Evolutionary conservation across 176 grass and related monocot species (phyloP).

Genomic region (Zea luxurians): DNA sequence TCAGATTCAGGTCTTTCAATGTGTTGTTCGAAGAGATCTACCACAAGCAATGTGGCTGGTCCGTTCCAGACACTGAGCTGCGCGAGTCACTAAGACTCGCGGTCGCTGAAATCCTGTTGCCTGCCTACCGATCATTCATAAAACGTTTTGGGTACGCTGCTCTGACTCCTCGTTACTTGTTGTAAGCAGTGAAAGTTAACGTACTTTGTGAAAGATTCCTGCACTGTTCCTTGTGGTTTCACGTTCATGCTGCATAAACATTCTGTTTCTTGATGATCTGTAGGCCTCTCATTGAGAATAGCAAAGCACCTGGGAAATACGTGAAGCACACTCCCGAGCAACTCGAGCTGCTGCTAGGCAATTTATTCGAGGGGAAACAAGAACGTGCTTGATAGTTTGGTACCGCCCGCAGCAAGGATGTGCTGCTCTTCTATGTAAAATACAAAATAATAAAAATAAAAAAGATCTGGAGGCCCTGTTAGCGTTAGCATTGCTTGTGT

Average conservation of each 20-base stretch:
- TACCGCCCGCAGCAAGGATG: not conserved
- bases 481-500: not conserved
- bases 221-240: not conserved
- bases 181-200: not conserved
- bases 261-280: not conserved
- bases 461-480: not conserved
- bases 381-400: slow-evolving; percentile 33
- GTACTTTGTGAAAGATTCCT: not conserved
- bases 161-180: slow-evolving; percentile 9
- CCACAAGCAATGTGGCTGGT: slow-evolving; percentile 88
- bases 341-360: slow-evolving; percentile 67
- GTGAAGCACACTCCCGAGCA: slow-evolving; percentile 79
- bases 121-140: slow-evolving; percentile 87
- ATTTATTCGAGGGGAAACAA: slow-evolving; percentile 89
- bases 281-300: slow-evolving; percentile 86
- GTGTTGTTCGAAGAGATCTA: slow-evolving; percentile 82
- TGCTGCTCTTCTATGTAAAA: not conserved
- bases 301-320: slow-evolving; percentile 73
- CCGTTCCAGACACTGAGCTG: slow-evolving; percentile 85
- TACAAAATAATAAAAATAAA: not conserved
- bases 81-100: slow-evolving; percentile 78
- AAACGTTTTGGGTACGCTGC: slow-evolving; percentile 85
- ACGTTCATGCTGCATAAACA: not conserved
- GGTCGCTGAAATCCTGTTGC: slow-evolving; percentile 86
- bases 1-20: slow-evolving; percentile 90